Evolutionary conservation across 2,329 filamentous ascomycete species (phyloP), one percentile per base, ranked within the genome.

Genomic region (Stachybotrys echinatus): DNA sequence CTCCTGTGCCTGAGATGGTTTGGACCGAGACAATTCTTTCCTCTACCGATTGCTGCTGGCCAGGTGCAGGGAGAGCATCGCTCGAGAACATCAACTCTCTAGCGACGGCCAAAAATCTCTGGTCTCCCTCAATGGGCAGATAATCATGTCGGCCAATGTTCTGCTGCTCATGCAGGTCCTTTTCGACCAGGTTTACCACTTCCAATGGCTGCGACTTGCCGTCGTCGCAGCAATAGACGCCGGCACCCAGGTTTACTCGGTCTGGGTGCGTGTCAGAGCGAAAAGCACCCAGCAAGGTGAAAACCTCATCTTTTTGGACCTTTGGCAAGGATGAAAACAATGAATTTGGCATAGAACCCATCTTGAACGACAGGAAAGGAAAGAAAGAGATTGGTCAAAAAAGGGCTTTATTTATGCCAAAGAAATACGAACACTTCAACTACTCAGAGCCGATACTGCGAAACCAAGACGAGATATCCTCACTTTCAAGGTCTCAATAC

Each of bases 1-100:
- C 66, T 1, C 67, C 67, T 4, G 67, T 69, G 14, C 67, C 66
- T 2, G 65, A 64, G 20, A 69, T 58, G 2, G 66, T 67, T 50
- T 70, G 67, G 19, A 68, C 54, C 1, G 65, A 67, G 27, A 34
- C 27, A 34, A 34, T 14, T 14, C 14, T 8, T 34, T 14, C 10
- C 14, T 34, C 27, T 14, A 14, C 14, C 27, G 27, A 14, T 34
- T 34, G 27, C 14, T 34, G 10, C 27, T 34, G 27, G 27, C 27
- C 27, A 14, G 27, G 3, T 5, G 27, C 3, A 14, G 5, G 14
- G 27, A 14, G 10, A 8, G 27, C 27, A 34, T 5, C 27, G 14
- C 10, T 34, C 27, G 27, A 45, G 42, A 59, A 59, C 14, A 56
- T 40, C n/a, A 59, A 49, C 18, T 56, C 50, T 5, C 57, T 46